These are phyloP conservation scores for Ophioceras dolichostomum DNA, from an alignment of 2,329 filamentous ascomycete genomes.

Conservation along the genomic window DNA sequence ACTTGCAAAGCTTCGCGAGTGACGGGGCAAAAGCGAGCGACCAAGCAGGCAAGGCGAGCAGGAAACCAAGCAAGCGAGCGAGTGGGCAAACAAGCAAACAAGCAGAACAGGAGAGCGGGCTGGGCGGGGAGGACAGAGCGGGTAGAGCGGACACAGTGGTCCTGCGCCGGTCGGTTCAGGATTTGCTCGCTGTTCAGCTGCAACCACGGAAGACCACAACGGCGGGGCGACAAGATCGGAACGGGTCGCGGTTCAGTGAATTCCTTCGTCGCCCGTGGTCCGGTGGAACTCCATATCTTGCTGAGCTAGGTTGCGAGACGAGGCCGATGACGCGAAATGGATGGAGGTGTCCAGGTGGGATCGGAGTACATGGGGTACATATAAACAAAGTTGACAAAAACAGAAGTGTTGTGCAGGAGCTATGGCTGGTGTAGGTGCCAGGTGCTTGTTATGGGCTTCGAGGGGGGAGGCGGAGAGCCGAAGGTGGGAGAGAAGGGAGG, in stretches of 20 bases:
- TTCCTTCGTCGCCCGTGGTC: conserved; percentile 6
- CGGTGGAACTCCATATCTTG: conserved; percentile 6
- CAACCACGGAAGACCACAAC: conserved; percentile 1
- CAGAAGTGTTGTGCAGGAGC: not conserved
- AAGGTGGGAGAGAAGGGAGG: not conserved
- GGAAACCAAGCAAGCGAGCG: no score
- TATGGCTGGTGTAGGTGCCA: not conserved
- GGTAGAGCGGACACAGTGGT: no score
- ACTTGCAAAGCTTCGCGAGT: no score
- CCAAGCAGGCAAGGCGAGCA: not conserved
- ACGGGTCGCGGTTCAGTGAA: conserved; percentile 3
- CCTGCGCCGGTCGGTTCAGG: no score
- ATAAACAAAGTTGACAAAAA: conserved; percentile 6
- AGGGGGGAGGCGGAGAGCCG: not conserved
- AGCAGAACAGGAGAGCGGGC: no score
- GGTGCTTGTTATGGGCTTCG: no score
- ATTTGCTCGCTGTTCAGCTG: no score
- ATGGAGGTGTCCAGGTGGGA: conserved; percentile 4
- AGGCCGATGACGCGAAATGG: not conserved
- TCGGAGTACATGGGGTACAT: conserved; percentile 11
- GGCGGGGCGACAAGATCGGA: conserved; percentile 1
- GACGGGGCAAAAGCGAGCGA: not conserved
- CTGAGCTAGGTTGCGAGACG: conserved; percentile 4
- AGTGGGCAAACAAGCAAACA: no score
- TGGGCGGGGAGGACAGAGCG: no score